Conservation (phyloP, 2,329 filamentous ascomycete genomes). For the Aspergillus ibericus region DNA sequence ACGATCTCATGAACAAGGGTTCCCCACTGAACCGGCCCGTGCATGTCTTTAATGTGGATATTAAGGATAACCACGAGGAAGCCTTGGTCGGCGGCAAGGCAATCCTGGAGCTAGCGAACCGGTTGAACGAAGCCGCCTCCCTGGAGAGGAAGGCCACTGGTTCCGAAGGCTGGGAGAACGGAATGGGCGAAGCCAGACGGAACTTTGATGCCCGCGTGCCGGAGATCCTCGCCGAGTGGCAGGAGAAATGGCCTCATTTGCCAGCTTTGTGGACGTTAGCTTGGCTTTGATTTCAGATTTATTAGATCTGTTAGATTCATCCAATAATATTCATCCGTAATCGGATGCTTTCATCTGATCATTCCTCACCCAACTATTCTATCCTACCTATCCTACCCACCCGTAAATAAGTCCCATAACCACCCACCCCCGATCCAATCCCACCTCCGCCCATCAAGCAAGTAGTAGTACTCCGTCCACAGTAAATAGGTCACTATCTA, state of each 20-base stretch:
- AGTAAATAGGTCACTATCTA: too few relatives aligned
- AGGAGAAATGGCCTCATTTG: slow-evolving; percentile 88
- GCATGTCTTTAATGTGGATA: slow-evolving; percentile 97
- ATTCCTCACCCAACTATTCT: too few relatives aligned
- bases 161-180: slow-evolving; percentile 66
- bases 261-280: slow-evolving; percentile 92
- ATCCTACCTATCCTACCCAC: too few relatives aligned
- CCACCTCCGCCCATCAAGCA: too few relatives aligned
- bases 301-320: too few relatives aligned
- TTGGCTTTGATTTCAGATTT: slow-evolving; percentile 66
- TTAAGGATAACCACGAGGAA: slow-evolving; percentile 97
- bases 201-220: slow-evolving; percentile 93
- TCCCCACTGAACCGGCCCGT: slow-evolving; percentile 87
- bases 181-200: slow-evolving; percentile 63
- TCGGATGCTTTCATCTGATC: too few relatives aligned
- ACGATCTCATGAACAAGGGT: slow-evolving; percentile 84
- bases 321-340: too few relatives aligned
- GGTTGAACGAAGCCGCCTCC: slow-evolving; percentile 74
- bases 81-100: slow-evolving; percentile 85
- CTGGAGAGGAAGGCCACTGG: slow-evolving; percentile 72
- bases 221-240: slow-evolving; percentile 88
- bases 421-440: too few relatives aligned
- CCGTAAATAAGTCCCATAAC: too few relatives aligned
- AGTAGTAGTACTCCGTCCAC: too few relatives aligned
- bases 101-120: slow-evolving; percentile 86